Percentiles rank a stretch among this genome's conserved stretches.
Evolutionary conservation across 164 flowering plant species (phyloP).

Genomic region (Chloranthus sessilifolius): DNA sequence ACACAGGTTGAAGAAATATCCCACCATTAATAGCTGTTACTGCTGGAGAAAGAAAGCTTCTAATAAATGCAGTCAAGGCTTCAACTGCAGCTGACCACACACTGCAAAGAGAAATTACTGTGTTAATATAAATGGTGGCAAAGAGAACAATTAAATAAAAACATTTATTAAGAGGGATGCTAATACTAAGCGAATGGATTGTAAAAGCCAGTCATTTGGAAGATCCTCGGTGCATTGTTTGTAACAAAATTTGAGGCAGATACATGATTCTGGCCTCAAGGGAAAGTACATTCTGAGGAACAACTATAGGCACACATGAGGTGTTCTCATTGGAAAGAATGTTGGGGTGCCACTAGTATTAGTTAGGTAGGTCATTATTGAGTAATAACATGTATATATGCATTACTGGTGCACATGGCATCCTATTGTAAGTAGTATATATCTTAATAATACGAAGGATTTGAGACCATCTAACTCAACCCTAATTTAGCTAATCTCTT

Average conservation of each 20-base stretch:
- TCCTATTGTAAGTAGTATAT: no score
- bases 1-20: constrained; percentile 83
- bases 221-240: neutral
- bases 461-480: no score
- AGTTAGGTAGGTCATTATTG: no score
- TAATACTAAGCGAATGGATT: no score
- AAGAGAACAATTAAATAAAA: neutral
- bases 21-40: constrained; percentile 29
- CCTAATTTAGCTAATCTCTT: no score
- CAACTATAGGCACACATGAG: no score
- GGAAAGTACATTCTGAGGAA: neutral
- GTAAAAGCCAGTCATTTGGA: neutral
- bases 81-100: constrained; percentile 92
- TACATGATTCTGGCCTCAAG: neutral
- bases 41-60: constrained; percentile 59
- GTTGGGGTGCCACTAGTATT: no score
- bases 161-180: neutral
- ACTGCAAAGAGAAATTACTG: constrained; percentile 30
- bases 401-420: no score
- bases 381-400: no score
- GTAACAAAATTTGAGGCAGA: neutral
- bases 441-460: no score
- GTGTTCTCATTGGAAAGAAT: no score
- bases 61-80: constrained; percentile 80
- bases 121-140: neutral